These are phyloP conservation scores for Penicillium steckii DNA, from an alignment of 495 filamentous ascomycete genomes.

Conservation along the genomic window DNA sequence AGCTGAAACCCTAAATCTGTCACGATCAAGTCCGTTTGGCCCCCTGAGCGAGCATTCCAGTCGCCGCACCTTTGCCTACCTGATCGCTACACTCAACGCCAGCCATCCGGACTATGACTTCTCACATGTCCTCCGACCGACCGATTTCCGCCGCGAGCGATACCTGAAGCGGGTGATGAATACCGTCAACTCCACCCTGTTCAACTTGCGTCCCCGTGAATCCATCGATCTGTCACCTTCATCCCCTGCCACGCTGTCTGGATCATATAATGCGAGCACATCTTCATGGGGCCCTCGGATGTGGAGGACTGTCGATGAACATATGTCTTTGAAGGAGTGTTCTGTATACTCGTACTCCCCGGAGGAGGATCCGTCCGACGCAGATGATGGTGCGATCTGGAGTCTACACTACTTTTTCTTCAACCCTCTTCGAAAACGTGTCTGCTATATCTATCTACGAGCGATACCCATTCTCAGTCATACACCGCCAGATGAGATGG, in stretches of 20 bases:
- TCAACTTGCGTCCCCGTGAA: conserved; percentile 72
- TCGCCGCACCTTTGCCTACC: conserved; percentile 88
- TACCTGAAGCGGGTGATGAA: conserved; percentile 75
- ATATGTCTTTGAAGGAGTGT: conserved; percentile 87
- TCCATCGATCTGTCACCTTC: conserved; percentile 44
- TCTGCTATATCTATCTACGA: conserved; percentile 88
- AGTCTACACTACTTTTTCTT: conserved; percentile 96
- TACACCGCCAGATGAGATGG: conserved; percentile 47
- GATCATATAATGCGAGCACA: conserved; percentile 39
- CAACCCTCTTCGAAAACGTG: conserved; percentile 88
- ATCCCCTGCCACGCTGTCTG: conserved; percentile 42
- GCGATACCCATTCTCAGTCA: conserved; percentile 81
- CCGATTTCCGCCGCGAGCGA: conserved; percentile 81
- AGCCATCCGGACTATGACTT: conserved; percentile 98
- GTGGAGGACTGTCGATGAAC: conserved; percentile 87
- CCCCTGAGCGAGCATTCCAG: conserved; percentile 80
- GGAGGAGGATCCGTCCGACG: conserved; percentile 80
- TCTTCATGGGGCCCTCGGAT: conserved; percentile 76
- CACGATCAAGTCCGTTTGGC: conserved; percentile 86
- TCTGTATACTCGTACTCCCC: conserved; percentile 82
- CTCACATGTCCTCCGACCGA: conserved; percentile 80
- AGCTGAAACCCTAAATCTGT: conserved; percentile 64
- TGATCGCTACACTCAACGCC: conserved; percentile 97
- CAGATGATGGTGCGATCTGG: conserved; percentile 91
- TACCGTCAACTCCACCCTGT: conserved; percentile 78